Conservation (phyloP, 2,329 filamentous ascomycete species). For the Colletotrichum chlorophyti region DNA sequence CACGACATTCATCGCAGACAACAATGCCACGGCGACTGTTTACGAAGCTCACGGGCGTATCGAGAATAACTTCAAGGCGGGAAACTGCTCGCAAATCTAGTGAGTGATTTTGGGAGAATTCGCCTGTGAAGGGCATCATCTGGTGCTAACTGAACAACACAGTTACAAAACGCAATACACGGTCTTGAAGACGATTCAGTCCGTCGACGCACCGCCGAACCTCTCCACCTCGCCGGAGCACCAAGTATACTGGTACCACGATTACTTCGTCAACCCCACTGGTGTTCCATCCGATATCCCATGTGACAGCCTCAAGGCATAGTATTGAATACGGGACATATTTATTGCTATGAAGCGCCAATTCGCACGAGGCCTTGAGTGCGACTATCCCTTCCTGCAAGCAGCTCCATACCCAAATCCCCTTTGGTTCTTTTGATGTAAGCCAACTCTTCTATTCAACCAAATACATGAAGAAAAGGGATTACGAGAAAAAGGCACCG, state of each 20-base stretch:
- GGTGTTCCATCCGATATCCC: slow-evolving; percentile 18
- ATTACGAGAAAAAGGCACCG: too few relatives aligned
- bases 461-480: too few relatives aligned
- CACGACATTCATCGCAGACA: slow-evolving; percentile 10
- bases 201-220: slow-evolving; percentile 10
- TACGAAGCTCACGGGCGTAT: slow-evolving; percentile 19
- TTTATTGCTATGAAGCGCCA: too few relatives aligned
- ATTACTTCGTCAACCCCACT: slow-evolving; percentile 20
- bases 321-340: too few relatives aligned
- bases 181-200: slow-evolving; percentile 6
- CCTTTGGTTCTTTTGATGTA: too few relatives aligned
- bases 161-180: slow-evolving; percentile 27
- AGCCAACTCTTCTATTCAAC: too few relatives aligned
- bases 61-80: slow-evolving; percentile 18
- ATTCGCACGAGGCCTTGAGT: too few relatives aligned
- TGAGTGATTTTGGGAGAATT: neutral
- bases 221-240: slow-evolving; percentile 11
- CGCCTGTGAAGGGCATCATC: rapidly evolving
- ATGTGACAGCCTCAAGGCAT: slow-evolving; percentile 11
- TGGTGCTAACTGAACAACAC: neutral
- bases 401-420: too few relatives aligned
- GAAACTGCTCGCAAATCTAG: slow-evolving; percentile 24
- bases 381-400: too few relatives aligned
- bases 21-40: slow-evolving; percentile 16
- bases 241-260: slow-evolving; percentile 24